Conservation (phyloP, 345 rosid genomes). For the Euclidium syriacum region DNA sequence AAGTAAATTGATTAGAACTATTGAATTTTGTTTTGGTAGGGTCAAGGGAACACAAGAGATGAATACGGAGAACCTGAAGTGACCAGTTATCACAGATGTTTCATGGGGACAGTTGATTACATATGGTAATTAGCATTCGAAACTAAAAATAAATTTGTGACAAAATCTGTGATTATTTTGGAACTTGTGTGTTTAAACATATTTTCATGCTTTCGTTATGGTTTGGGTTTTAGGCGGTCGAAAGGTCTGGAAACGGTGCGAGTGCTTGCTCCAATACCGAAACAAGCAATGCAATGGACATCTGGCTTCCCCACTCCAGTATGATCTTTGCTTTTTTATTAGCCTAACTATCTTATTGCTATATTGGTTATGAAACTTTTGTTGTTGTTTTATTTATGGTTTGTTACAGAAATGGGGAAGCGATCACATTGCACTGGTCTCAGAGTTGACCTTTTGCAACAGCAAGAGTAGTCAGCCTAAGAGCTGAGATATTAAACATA, state of each 20-base stretch:
- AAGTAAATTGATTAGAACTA: neutral
- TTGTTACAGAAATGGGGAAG: slow-evolving; percentile 91
- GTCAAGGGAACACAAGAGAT: slow-evolving; percentile 63
- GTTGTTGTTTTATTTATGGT: neutral
- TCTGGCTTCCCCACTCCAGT: slow-evolving; percentile 94
- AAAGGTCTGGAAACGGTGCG: slow-evolving; percentile 78
- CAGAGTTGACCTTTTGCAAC: slow-evolving; percentile 58
- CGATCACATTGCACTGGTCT: slow-evolving; percentile 86
- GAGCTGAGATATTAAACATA: slow-evolving; percentile 7
- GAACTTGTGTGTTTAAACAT: neutral
- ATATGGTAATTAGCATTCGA: slow-evolving; percentile 53
- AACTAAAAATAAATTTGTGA: neutral
- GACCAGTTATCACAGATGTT: slow-evolving; percentile 84
- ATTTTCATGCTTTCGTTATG: neutral
- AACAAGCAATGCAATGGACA: slow-evolving; percentile 81
- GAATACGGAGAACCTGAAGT: slow-evolving; percentile 71
- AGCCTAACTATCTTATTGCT: neutral
- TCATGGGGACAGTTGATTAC: slow-evolving; percentile 93
- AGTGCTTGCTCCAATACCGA: slow-evolving; percentile 92
- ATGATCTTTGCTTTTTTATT: neutral
- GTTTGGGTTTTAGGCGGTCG: slow-evolving; percentile 56
- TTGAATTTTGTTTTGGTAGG: slow-evolving; percentile 40
- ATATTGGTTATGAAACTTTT: neutral
- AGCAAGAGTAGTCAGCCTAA: neutral
- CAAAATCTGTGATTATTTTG: neutral